Conservation (phyloP, 2,329 filamentous ascomycete genomes). For the Emmonsiellopsis sp. region DNA sequence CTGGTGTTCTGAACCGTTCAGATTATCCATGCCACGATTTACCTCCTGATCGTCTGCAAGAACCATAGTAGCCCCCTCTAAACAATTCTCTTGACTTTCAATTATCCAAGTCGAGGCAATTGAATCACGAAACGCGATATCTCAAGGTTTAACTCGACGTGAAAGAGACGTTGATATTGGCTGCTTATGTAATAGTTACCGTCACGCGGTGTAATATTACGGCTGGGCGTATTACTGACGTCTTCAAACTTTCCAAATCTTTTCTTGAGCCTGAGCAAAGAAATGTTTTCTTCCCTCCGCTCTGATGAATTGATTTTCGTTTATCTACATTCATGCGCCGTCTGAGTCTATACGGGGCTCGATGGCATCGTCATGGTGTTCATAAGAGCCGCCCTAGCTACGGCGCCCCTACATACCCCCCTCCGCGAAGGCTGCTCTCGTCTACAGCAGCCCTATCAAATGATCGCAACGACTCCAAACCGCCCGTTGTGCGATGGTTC, state of each 20-base stretch:
- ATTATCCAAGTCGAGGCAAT: background rate
- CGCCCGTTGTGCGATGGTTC: conserved; percentile 32
- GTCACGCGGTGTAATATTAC: conserved; percentile 1
- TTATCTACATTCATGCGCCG: conserved; percentile 33
- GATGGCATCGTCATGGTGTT: conserved; percentile 35
- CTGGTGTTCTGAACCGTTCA: conserved; percentile 22
- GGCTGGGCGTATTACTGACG: background rate
- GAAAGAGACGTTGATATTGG: background rate
- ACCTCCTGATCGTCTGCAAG: background rate
- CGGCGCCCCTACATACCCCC: conserved; percentile 10
- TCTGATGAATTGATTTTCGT: conserved; percentile 23
- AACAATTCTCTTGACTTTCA: background rate
- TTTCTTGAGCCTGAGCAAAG: conserved; percentile 7
- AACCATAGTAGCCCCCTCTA: background rate
- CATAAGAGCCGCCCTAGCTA: conserved; percentile 22
- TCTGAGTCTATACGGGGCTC: conserved; percentile 34
- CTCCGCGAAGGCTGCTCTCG: conserved; percentile 23
- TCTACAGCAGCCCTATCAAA: conserved; percentile 21
- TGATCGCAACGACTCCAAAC: conserved; percentile 21
- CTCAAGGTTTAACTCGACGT: background rate
- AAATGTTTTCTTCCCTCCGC: conserved; percentile 5
- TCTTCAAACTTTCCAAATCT: conserved; percentile 6
- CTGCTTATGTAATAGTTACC: background rate
- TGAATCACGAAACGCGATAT: background rate
- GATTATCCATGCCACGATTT: background rate